Conservation (phyloP, 208 protist species). For the Acanthamoeba triangularis region DNA sequence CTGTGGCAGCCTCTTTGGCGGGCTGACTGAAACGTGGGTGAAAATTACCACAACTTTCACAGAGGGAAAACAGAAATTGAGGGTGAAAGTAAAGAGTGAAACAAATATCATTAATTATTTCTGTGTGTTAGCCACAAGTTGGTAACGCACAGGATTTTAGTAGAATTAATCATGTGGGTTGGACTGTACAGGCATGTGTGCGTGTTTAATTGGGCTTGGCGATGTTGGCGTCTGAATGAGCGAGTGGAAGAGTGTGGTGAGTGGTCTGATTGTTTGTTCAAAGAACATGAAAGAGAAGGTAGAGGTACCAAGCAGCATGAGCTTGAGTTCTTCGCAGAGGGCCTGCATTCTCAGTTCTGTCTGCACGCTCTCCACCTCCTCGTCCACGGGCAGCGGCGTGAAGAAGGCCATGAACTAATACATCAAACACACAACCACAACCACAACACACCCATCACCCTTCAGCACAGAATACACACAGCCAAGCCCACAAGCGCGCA, state of each 20-base stretch:
- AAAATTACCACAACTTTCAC: too few relatives aligned
- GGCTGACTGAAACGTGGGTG: too few relatives aligned
- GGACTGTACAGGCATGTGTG: neutral
- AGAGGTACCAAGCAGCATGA: constrained; percentile 57
- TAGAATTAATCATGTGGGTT: too few relatives aligned
- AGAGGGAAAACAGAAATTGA: too few relatives aligned
- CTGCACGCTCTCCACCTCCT: constrained; percentile 45
- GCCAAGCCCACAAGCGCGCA: too few relatives aligned
- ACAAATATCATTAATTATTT: too few relatives aligned
- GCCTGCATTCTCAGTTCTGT: constrained; percentile 40
- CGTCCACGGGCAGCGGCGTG: constrained; percentile 55
- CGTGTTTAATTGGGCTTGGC: neutral
- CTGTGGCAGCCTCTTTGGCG: too few relatives aligned
- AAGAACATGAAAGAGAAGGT: too few relatives aligned
- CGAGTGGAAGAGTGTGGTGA: neutral
- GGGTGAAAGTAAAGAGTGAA: too few relatives aligned
- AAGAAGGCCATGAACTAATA: constrained; percentile 69
- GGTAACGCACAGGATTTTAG: too few relatives aligned
- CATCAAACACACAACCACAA: neutral
- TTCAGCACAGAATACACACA: neutral
- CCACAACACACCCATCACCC: neutral
- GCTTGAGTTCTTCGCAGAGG: constrained; percentile 42
- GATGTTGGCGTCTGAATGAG: neutral
- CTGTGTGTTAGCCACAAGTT: too few relatives aligned
- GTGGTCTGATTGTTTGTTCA: neutral